These are phyloP conservation scores for Candida wancherniae DNA, from an alignment of 805 yeast genomes.

Conservation along the genomic window DNA sequence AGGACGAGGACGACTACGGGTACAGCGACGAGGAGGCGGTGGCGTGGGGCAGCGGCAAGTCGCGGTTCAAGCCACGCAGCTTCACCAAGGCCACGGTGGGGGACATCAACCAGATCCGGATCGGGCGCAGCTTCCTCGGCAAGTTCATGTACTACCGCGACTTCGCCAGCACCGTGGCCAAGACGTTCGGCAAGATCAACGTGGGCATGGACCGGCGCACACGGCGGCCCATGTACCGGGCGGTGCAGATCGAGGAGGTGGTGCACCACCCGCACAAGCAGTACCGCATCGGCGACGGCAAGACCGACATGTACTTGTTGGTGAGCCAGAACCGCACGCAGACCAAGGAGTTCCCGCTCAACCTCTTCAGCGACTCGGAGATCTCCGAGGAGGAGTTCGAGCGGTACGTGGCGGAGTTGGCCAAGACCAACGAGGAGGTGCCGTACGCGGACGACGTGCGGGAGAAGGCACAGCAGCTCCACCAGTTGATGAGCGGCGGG, in stretches of 20 bases:
- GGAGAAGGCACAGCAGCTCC: constrained; percentile 58
- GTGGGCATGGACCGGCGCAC: constrained; percentile 65
- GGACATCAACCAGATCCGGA: constrained; percentile 68
- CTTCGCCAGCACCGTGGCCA: constrained; percentile 63
- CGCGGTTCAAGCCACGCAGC: constrained; percentile 21
- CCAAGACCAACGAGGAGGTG: constrained; percentile 49
- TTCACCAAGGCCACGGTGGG: constrained; percentile 45
- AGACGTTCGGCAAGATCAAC: constrained; percentile 78
- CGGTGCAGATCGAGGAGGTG: constrained; percentile 75
- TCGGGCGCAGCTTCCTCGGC: constrained; percentile 73
- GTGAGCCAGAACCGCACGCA: constrained; percentile 79
- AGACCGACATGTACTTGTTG: constrained; percentile 51
- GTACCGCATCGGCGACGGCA: constrained; percentile 39
- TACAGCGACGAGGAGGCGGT: constrained; percentile 26
- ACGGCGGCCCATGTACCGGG: constrained; percentile 65
- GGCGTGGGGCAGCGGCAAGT: constrained; percentile 30
- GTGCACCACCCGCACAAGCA: constrained; percentile 39
- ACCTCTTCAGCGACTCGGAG: constrained; percentile 72
- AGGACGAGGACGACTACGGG: constrained; percentile 40
- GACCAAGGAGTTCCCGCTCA: constrained; percentile 71
- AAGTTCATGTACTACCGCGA: constrained; percentile 80
- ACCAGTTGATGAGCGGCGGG: constrained; percentile 57
- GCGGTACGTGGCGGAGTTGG: constrained; percentile 58
- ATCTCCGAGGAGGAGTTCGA: constrained; percentile 69
- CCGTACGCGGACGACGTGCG: constrained; percentile 65